phyloP scores from a whole-genome alignment of 352 stramenopile genomes.

The Phytophthora europaea region DNA sequence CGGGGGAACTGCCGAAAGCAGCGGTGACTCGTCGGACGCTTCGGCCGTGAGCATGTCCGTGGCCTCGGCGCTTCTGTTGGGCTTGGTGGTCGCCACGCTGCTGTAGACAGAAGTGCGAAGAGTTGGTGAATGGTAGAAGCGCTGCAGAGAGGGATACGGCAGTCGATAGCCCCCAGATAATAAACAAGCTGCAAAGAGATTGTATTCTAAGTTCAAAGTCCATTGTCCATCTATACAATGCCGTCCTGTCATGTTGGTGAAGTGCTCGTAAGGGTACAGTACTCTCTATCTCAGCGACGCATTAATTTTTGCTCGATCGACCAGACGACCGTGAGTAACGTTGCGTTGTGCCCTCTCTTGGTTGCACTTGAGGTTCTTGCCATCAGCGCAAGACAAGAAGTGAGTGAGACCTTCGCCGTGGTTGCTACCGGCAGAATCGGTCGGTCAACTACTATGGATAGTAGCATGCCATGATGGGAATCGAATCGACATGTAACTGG shows the following conservation, averaged over 20 bases:
- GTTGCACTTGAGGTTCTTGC: constrained; percentile 9
- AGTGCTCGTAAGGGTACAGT: neutral
- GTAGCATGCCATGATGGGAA: constrained; percentile 3
- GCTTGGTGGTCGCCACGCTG: constrained; percentile 7
- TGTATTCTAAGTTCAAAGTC: constrained; percentile 22
- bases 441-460: neutral
- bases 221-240: neutral
- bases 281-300: neutral
- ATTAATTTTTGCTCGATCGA: constrained; percentile 4
- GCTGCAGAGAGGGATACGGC: constrained; percentile 8
- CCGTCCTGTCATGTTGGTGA: constrained; percentile 4
- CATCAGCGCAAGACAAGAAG: neutral
- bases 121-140: neutral
- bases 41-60: constrained; percentile 25
- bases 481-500: neutral
- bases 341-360: constrained; percentile 1
- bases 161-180: constrained; percentile 30
- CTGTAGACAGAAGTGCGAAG: constrained; percentile 17
- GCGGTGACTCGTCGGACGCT: constrained; percentile 28
- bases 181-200: constrained; percentile 35
- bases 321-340: constrained; percentile 22
- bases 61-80: constrained; percentile 22
- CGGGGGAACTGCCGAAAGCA: constrained; percentile 32
- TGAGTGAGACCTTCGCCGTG: neutral
- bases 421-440: constrained; percentile 1